A percentile compares a stretch with the other conserved stretches of the same genome.
Evolutionary conservation across 495 filamentous ascomycete genomes (phyloP).

Genomic region (Penicillium coffeae): DNA sequence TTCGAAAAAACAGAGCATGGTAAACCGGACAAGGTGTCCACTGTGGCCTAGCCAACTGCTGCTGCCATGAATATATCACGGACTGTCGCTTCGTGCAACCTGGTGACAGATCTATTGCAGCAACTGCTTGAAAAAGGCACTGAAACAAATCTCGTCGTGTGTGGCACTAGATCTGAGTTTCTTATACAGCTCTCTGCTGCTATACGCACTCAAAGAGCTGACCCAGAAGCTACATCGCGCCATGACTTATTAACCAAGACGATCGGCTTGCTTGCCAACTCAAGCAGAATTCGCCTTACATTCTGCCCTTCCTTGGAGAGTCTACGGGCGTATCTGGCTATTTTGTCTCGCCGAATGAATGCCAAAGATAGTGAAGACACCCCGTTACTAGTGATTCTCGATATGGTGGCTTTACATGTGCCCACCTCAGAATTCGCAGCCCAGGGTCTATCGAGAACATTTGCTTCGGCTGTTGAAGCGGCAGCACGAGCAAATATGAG

Average conservation of each 20-base stretch:
- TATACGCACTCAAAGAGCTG: slow-evolving; percentile 17
- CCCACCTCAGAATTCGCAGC: slow-evolving; percentile 76
- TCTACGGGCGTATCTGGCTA: slow-evolving; percentile 70
- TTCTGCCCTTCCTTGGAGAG: slow-evolving; percentile 73
- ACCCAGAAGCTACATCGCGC: slow-evolving; percentile 6
- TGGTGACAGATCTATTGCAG: slow-evolving; percentile 55
- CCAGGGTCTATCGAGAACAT: slow-evolving; percentile 70
- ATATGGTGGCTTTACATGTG: slow-evolving; percentile 64
- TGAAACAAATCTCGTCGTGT: slow-evolving; percentile 65
- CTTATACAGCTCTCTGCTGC: slow-evolving; percentile 44
- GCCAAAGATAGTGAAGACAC: slow-evolving; percentile 2
- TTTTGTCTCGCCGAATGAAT: slow-evolving; percentile 29
- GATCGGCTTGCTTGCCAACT: slow-evolving; percentile 62
- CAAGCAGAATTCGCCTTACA: slow-evolving; percentile 61
- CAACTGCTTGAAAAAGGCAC: slow-evolving; percentile 55
- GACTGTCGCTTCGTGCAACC: slow-evolving; percentile 22
- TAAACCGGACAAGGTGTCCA: too few relatives aligned
- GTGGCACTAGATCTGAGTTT: slow-evolving; percentile 62
- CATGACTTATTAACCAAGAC: slow-evolving; percentile 56
- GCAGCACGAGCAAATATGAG: slow-evolving; percentile 36
- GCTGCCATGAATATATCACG: slow-evolving; percentile 19
- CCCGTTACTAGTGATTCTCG: slow-evolving; percentile 58
- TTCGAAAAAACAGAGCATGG: too few relatives aligned
- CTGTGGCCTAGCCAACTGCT: not conserved
- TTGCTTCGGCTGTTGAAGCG: slow-evolving; percentile 64